Conservation (phyloP, 2,329 filamentous ascomycete species). For the Hypoxylon sp. region DNA sequence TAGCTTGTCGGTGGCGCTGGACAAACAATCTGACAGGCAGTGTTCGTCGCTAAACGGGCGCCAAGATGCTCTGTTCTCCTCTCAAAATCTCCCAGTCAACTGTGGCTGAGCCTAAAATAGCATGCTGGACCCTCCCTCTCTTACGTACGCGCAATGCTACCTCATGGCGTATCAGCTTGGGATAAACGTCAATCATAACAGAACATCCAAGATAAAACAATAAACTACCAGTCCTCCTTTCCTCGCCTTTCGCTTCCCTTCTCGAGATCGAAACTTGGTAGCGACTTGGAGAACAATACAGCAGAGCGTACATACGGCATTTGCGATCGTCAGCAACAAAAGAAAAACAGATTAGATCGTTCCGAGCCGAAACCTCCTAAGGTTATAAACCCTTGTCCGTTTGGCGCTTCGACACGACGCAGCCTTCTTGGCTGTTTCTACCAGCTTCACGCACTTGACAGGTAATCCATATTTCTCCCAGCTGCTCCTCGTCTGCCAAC, state of each 20-base stretch:
- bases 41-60: slow-evolving; percentile 13
- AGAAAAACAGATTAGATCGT: background rate
- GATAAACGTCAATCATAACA: slow-evolving; percentile 16
- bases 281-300: no score
- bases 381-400: slow-evolving; percentile 11
- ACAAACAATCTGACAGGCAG: no score
- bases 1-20: slow-evolving; percentile 16
- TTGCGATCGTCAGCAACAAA: slow-evolving; percentile 8
- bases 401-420: slow-evolving; percentile 23
- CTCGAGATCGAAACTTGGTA: background rate
- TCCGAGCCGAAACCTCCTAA: slow-evolving; percentile 20
- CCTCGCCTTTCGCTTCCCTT: slow-evolving; percentile 3
- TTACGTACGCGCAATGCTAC: slow-evolving; percentile 28
- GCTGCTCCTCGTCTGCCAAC: slow-evolving; percentile 1
- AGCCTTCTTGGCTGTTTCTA: slow-evolving; percentile 32
- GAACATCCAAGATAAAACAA: slow-evolving; percentile 14
- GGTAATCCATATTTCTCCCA: slow-evolving; percentile 18
- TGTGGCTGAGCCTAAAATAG: slow-evolving; percentile 36
- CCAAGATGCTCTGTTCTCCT: background rate
- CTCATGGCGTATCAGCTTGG: no score
- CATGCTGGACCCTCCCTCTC: slow-evolving; percentile 7
- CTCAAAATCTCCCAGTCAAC: background rate
- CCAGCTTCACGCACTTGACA: slow-evolving; percentile 12
- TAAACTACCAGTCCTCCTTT: slow-evolving; percentile 1
- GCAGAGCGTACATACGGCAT: no score